Conservation (phyloP, 164 flowering plant genomes). For the Umbilicus rupestris region DNA sequence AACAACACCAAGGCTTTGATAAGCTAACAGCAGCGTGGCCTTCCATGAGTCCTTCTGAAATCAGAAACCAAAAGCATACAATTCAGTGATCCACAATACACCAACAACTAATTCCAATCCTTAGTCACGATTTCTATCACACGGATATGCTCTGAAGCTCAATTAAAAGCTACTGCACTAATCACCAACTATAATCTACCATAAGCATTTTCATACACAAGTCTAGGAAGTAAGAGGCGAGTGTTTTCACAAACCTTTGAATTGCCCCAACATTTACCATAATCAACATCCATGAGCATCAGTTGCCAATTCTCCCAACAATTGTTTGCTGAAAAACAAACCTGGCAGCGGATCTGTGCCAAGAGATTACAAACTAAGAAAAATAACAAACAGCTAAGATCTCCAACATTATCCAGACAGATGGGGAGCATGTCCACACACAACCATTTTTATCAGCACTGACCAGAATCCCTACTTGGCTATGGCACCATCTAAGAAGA, state of each 20-base stretch:
- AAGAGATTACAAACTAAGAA: not conserved
- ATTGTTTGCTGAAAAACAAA: not conserved
- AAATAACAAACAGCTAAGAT: not conserved
- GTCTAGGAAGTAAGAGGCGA: slow-evolving; percentile 14
- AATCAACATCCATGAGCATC: slow-evolving; percentile 22
- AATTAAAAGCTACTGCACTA: not conserved
- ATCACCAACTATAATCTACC: not conserved
- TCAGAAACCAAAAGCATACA: slow-evolving; percentile 7
- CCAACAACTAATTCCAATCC: not conserved
- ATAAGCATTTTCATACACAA: not conserved
- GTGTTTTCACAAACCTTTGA: slow-evolving; percentile 27
- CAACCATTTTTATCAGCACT: not conserved
- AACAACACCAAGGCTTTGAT: slow-evolving; percentile 87
- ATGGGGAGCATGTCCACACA: not conserved
- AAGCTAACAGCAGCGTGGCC: slow-evolving; percentile 51
- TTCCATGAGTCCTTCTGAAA: slow-evolving; percentile 78
- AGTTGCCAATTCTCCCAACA: slow-evolving; percentile 7
- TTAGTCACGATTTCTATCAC: too few species aligned
- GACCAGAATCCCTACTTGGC: slow-evolving; percentile 11
- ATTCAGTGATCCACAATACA: not conserved
- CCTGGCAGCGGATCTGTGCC: slow-evolving; percentile 19
- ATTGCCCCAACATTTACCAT: slow-evolving; percentile 24
- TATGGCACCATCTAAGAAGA: slow-evolving; percentile 13
- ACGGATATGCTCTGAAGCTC: not conserved
- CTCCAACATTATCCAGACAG: not conserved